phyloP scores from a whole-genome alignment of 2,329 filamentous ascomycete genomes.

The Graphilbum ipis-grandicollis region DNA sequence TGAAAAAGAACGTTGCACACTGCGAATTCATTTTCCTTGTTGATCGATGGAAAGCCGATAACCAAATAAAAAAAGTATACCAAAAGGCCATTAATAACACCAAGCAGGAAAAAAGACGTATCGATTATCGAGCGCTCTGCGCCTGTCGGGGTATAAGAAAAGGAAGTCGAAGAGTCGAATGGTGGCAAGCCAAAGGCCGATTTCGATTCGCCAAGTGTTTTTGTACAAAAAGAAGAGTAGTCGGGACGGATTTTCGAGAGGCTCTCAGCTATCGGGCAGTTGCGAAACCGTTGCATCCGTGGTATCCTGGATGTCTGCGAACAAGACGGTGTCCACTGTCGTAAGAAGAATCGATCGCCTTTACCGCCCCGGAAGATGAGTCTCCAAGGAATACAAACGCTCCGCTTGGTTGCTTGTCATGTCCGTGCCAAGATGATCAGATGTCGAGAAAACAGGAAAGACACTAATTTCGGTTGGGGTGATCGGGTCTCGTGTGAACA shows the following conservation, averaged over 20 bases:
- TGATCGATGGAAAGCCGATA: constrained; percentile 10
- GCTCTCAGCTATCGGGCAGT: neutral
- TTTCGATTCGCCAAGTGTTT: neutral
- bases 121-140: constrained; percentile 11
- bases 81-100: neutral
- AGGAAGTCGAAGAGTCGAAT: no score
- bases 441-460: no score
- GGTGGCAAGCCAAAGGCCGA: constrained; percentile 7
- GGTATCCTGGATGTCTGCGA: no score
- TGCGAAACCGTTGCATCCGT: neutral
- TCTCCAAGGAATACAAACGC: no score
- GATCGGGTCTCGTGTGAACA: no score
- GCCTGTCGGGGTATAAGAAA: constrained; percentile 12
- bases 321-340: no score
- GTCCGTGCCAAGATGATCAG: no score
- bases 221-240: neutral
- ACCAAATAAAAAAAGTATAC: neutral
- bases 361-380: no score
- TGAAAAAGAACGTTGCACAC: constrained; percentile 16
- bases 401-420: no score
- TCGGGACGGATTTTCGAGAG: no score
- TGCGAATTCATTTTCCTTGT: constrained; percentile 12
- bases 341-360: no score
- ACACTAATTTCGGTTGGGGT: no score
- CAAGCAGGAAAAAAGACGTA: neutral